phyloP scores from a whole-genome alignment of 768 basidiomycete species.

The Russula earlei region DNA sequence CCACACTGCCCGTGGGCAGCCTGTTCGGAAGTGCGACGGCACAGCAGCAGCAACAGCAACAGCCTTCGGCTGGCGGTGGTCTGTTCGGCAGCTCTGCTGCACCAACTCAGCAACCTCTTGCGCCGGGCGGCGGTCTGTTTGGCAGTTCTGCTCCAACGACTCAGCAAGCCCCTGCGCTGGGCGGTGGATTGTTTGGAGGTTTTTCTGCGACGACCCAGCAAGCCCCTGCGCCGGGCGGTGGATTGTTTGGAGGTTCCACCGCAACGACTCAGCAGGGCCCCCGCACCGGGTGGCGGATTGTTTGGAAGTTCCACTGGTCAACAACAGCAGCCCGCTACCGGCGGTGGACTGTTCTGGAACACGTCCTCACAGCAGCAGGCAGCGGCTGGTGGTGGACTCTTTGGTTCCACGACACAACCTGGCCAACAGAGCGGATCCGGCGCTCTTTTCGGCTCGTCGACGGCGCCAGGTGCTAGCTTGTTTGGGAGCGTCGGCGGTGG shows the following conservation, averaged over 20 bases:
- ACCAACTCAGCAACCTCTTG: neutral
- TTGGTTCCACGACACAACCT: neutral
- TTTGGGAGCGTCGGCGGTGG: neutral
- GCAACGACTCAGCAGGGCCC: constrained; percentile 3
- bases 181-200: constrained; percentile 23
- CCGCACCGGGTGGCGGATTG: constrained; percentile 19
- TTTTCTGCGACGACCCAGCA: constrained; percentile 3
- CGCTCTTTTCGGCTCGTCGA: constrained; percentile 5
- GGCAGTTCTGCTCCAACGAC: neutral
- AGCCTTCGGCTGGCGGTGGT: constrained; percentile 19
- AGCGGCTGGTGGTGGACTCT: constrained; percentile 9
- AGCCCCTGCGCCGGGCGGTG: constrained; percentile 15
- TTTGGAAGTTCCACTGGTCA: constrained; percentile 25
- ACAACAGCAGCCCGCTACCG: constrained; percentile 3
- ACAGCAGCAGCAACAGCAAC: constrained; percentile 14
- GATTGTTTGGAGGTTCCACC: constrained; percentile 22
- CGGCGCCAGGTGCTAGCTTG: neutral
- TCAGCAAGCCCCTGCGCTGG: constrained; percentile 10
- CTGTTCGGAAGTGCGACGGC: no score
- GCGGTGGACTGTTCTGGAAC: constrained; percentile 22
- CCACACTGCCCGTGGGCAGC: neutral
- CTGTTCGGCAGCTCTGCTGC: constrained; percentile 16
- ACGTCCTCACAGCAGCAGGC: constrained; percentile 8
- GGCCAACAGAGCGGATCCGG: constrained; percentile 1
- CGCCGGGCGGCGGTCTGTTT: constrained; percentile 21